These are phyloP conservation scores for Aspergillus sp. DNA, from an alignment of 2,329 filamentous ascomycete genomes.

Conservation along the genomic window DNA sequence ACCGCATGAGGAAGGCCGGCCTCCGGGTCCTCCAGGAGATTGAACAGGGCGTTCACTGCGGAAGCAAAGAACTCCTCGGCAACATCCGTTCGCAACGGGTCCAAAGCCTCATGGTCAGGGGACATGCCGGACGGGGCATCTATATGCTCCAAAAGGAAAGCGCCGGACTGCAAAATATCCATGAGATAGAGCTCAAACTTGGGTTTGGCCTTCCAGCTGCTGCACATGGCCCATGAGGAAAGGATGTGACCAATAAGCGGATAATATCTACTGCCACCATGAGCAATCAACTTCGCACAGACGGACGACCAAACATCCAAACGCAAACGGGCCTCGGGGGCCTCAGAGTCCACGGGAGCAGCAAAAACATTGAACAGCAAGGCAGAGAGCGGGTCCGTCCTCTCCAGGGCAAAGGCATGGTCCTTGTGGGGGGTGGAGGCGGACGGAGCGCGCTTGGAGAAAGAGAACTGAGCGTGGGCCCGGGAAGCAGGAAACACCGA, in stretches of 20 bases:
- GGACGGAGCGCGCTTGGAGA: constrained; percentile 38
- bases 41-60: constrained; percentile 72
- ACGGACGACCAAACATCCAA: constrained; percentile 82
- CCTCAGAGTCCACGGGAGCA: constrained; percentile 72
- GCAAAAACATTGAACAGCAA: constrained; percentile 84
- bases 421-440: constrained; percentile 60
- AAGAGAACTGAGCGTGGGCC: constrained; percentile 41
- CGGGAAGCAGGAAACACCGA: constrained; percentile 62
- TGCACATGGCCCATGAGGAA: constrained; percentile 76
- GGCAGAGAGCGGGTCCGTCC: constrained; percentile 75
- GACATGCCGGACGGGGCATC: constrained; percentile 67
- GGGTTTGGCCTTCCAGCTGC: constrained; percentile 79
- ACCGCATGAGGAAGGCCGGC: constrained; percentile 81
- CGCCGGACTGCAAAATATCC: constrained; percentile 86
- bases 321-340: constrained; percentile 67
- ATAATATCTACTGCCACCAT: constrained; percentile 66
- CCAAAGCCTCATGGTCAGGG: constrained; percentile 56
- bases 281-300: constrained; percentile 71
- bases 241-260: constrained; percentile 75
- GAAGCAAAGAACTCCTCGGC: constrained; percentile 82
- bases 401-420: constrained; percentile 76
- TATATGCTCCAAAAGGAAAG: constrained; percentile 78
- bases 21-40: constrained; percentile 75
- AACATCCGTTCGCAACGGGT: constrained; percentile 66
- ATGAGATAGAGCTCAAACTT: constrained; percentile 92